phyloP scores from a whole-genome alignment of 2,329 filamentous ascomycete species.

The Paramyrothecium sp. region DNA sequence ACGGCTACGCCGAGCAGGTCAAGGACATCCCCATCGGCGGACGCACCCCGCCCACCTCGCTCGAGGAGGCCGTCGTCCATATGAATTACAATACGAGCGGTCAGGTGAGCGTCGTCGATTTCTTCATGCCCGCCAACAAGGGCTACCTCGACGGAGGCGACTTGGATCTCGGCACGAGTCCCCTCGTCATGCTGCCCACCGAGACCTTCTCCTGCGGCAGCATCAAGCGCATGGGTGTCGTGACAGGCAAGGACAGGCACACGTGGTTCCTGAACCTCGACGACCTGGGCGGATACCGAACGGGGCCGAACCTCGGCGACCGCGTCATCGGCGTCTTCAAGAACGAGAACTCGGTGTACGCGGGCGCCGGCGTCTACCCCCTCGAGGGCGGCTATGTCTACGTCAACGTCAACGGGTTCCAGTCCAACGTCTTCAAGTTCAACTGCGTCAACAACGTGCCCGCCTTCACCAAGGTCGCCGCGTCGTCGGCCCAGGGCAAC shows the following conservation, averaged over 20 bases:
- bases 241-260: not conserved
- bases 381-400: conserved; percentile 3
- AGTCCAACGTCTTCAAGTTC: conserved; percentile 2
- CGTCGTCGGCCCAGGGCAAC: not conserved
- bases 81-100: not conserved
- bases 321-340: not conserved
- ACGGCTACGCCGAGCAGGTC: conserved; percentile 2
- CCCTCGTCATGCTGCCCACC: not conserved
- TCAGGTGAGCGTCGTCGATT: not conserved
- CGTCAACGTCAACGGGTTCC: conserved; percentile 2
- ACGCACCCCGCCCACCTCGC: not conserved
- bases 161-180: conserved; percentile 2
- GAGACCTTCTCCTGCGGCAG: conserved; percentile 1
- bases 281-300: conserved; percentile 1
- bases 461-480: conserved; percentile 1
- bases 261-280: conserved; percentile 1
- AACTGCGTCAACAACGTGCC: conserved; percentile 2
- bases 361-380: not conserved
- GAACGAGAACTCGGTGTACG: not conserved
- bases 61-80: conserved; percentile 1
- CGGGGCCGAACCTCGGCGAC: not conserved
- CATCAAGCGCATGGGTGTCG: conserved; percentile 1
- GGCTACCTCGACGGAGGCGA: conserved; percentile 1
- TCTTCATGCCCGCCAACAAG: conserved; percentile 3
- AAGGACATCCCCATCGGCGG: conserved; percentile 2